Evolutionary conservation across 768 basidiomycete species (phyloP).

Genomic region (Suillus sp.): DNA sequence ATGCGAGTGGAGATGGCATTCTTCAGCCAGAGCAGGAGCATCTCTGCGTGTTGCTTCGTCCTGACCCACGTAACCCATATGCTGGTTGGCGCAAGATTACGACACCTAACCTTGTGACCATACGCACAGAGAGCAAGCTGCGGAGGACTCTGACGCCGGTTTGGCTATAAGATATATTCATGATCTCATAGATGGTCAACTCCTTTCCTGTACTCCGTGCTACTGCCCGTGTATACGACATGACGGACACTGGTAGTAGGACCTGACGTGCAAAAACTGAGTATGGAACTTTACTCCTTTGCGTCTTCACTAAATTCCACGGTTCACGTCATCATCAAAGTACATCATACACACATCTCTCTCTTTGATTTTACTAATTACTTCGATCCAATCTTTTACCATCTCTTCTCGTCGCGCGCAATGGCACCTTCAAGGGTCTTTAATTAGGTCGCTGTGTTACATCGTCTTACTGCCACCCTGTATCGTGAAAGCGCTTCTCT

Average conservation of each 20-base stretch:
- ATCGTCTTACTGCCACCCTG: not conserved
- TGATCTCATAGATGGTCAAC: not conserved
- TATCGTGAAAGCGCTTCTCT: not conserved
- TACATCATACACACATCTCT: not conserved
- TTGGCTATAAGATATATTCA: slow-evolving; percentile 23
- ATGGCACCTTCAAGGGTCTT: not conserved
- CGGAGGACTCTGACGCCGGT: slow-evolving; percentile 19
- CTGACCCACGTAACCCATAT: slow-evolving; percentile 33
- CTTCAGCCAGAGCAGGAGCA: slow-evolving; percentile 29
- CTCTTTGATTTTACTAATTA: not conserved
- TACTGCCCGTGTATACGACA: not conserved
- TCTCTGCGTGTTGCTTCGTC: slow-evolving; percentile 29
- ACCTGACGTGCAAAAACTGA: not conserved
- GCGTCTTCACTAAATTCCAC: not conserved
- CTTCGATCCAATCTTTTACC: not conserved
- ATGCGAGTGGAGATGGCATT: slow-evolving; percentile 27
- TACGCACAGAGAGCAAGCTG: slow-evolving; percentile 23
- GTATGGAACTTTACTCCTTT: not conserved
- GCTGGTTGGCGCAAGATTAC: slow-evolving; percentile 29
- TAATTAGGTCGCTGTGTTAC: not conserved
- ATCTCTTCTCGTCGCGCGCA: not conserved
- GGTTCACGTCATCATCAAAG: not conserved
- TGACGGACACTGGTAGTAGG: not conserved
- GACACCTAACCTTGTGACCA: slow-evolving; percentile 31
- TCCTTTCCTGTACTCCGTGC: not conserved